A percentile compares a stretch with the other conserved stretches of the same genome.
Conservation (phyloP, 2,329 filamentous ascomycete species). For the Venturia carpophila region DNA sequence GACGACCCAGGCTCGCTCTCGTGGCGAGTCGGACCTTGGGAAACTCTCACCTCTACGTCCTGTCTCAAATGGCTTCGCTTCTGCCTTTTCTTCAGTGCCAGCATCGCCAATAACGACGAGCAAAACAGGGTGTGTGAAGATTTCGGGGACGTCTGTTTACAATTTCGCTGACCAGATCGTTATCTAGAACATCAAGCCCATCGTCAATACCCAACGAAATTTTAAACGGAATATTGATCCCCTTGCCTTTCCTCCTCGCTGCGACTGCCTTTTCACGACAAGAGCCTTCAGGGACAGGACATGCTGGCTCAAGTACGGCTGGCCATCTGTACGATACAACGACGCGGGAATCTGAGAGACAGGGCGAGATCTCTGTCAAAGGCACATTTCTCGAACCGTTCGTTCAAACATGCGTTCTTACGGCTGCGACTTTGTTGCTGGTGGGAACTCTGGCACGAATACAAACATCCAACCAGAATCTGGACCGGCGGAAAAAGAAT, state of each 20-base stretch:
- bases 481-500: constrained; percentile 20
- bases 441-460: constrained; percentile 36
- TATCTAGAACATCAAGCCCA: not conserved
- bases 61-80: constrained; percentile 23
- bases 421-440: constrained; percentile 39
- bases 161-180: not conserved
- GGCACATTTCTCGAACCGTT: constrained; percentile 26
- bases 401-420: constrained; percentile 39
- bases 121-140: not conserved
- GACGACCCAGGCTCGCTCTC: constrained; percentile 27
- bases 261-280: constrained; percentile 36
- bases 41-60: constrained; percentile 25
- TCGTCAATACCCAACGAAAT: constrained; percentile 30
- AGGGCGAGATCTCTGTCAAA: not conserved
- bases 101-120: constrained; percentile 21
- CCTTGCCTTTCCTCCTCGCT: constrained; percentile 42
- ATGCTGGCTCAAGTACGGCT: not conserved
- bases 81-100: constrained; percentile 30
- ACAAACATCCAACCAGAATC: constrained; percentile 24
- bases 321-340: not conserved
- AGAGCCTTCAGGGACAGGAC: not conserved
- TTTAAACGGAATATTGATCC: constrained; percentile 43
- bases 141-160: not conserved
- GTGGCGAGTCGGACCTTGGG: constrained; percentile 41
- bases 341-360: not conserved